Conservation (phyloP, 2,329 filamentous ascomycete species). For the Penicillium sp. region DNA sequence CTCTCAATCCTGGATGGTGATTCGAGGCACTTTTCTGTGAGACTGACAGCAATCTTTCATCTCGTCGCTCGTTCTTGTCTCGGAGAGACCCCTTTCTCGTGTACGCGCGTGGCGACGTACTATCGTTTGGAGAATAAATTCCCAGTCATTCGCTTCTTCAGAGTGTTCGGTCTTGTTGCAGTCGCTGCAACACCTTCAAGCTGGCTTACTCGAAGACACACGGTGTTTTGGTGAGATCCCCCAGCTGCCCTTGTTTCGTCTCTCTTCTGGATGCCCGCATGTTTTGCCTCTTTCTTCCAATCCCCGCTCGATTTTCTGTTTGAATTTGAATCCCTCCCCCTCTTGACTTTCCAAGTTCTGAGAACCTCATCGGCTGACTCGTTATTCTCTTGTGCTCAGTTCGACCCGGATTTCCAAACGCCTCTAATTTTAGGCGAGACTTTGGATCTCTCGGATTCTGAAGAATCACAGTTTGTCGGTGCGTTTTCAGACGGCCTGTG, state of each 20-base stretch:
- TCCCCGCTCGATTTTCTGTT: slow-evolving; percentile 20
- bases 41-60: slow-evolving; percentile 38
- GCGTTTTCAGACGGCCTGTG: slow-evolving; percentile 56
- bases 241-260: slow-evolving; percentile 19
- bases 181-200: slow-evolving; percentile 52
- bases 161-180: slow-evolving; percentile 47
- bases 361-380: slow-evolving; percentile 21
- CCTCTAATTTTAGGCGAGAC: slow-evolving; percentile 54
- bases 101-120: slow-evolving; percentile 39
- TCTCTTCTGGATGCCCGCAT: slow-evolving; percentile 32
- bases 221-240: slow-evolving; percentile 48
- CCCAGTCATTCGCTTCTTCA: slow-evolving; percentile 53
- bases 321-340: slow-evolving; percentile 17
- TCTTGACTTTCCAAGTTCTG: slow-evolving; percentile 6
- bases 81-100: slow-evolving; percentile 35
- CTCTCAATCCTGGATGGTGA: slow-evolving; percentile 38
- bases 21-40: slow-evolving; percentile 39
- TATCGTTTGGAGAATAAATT: slow-evolving; percentile 46
- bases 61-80: slow-evolving; percentile 51
- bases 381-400: slow-evolving; percentile 28
- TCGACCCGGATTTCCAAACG: slow-evolving; percentile 51
- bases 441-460: slow-evolving; percentile 50
- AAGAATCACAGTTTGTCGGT: slow-evolving; percentile 49
- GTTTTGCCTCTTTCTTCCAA: slow-evolving; percentile 19
- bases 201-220: slow-evolving; percentile 54